Conservation (phyloP, 2,329 filamentous ascomycete species). For the Ceratocystis destructans region DNA sequence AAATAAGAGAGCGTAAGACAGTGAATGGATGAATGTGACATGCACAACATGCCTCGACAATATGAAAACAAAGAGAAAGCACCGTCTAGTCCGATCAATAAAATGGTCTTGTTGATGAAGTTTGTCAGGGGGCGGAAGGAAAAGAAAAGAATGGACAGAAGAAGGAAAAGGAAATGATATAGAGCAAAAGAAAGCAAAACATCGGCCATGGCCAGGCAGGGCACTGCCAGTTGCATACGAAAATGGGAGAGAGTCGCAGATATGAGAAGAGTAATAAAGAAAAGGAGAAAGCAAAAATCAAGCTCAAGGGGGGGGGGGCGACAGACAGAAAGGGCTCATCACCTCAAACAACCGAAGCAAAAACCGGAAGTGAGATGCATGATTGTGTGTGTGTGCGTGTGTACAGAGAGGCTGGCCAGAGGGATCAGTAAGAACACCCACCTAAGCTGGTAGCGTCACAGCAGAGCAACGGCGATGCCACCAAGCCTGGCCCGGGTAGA, state of each 20-base stretch:
- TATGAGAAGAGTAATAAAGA: not conserved
- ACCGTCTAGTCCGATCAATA: constrained; percentile 11
- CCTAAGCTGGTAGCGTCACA: too few relatives aligned
- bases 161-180: constrained; percentile 8
- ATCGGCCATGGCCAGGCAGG: not conserved
- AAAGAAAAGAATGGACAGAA: constrained; percentile 8
- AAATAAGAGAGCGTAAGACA: not conserved
- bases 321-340: not conserved
- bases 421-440: too few relatives aligned
- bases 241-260: not conserved
- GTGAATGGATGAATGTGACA: not conserved
- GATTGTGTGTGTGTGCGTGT: not conserved
- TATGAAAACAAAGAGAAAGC: constrained; percentile 1
- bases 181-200: constrained; percentile 8
- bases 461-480: too few relatives aligned
- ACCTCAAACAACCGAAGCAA: not conserved
- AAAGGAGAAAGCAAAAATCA: constrained; percentile 1
- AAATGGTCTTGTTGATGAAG: constrained; percentile 10
- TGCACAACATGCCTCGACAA: not conserved
- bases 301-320: constrained; percentile 1
- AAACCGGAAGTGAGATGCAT: not conserved
- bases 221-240: not conserved
- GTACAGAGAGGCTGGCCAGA: not conserved
- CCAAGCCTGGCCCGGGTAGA: not conserved
- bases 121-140: constrained; percentile 4